Base-by-base conservation (phyloP, 805 yeast species). In the Starmerella floricola region DNA sequence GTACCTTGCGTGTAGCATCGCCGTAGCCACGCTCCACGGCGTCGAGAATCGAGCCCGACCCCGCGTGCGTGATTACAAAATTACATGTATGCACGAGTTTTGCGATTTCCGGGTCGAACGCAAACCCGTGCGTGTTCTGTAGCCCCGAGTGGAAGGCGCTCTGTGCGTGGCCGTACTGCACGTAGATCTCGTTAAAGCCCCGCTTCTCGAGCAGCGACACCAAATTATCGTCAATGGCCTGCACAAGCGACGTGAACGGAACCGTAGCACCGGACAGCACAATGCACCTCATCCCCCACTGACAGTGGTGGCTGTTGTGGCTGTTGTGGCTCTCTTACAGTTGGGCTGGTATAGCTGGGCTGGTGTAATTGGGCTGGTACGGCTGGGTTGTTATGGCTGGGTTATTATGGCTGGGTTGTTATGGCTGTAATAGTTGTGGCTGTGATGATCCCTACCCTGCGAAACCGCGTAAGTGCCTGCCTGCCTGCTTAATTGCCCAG, bases 241-340 rank as follows among this genome's bases (percentile, higher is more conserved):
- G 59, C 1, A 88, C 60, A 13, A 88, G 69, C 15, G 56, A 62
- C 10, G 69, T 67, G 56, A 88, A 88, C 0, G 94, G 79, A 17
- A 81, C 87, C 0, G 96, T 87, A 2, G 95, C 96, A 1, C 97
- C 97, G 3, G 93, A 80, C 0, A 93, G 79, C 4, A 87, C 78
- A 27, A 87, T 51, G 29, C 54, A 46, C 30, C 30, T 42, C 56
- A 51, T 52, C 12, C 10, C 23, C 19, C 6, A 12, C 21, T 5
- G 35, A 13, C 31, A 26, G 13, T 18, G 12, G 10, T 16, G 6
- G 18, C 18, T 6, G 20, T 12, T 16, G 20, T 8, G 17, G 20
- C 10, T 16, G 19, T 8, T 19, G 20, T 31, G 19, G 34, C 17
- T 6, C 27, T 24, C 11, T 24, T 24, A n/a, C n/a, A n/a, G n/a